Base-by-base conservation (phyloP, 441 rosid species). In the Corymbia citriodora region DNA sequence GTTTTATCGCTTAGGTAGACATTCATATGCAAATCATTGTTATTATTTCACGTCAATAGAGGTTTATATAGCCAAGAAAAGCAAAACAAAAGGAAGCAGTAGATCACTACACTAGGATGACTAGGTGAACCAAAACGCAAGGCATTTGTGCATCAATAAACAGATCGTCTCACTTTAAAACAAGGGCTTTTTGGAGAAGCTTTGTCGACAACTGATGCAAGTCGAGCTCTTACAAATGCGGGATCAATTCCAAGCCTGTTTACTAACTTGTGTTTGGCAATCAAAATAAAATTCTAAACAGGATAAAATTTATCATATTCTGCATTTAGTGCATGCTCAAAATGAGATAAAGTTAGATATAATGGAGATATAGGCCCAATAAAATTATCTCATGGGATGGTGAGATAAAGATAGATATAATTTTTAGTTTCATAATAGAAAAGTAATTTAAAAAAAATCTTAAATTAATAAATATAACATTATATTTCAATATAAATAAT, bases 131-230 rank as follows among this genome's bases (percentile, higher is more conserved):
- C 70, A 29, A 29, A 29, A 63, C 4, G 18, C 33, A 63, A 3
- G 70, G 4, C 18, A 8, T 63, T 63, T 63, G 13, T 63, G 17
- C n/a, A 29, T 63, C 70, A 29, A 63, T 63, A 63, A 33, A 63
- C 33, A 29, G 70, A 6, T 29, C 18, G 9, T 63, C 70, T 29
- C 33, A 4, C 50, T 85, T 17, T 85, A 13, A 27, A 40, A 85
- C 45, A 83, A 92, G 94, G 92, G 92, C 9, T 65, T 55, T 52
- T 89, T 70, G 89, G 85, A 87, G 91, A 90, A 61, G 89, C 88
- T 87, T 90, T 92, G 49, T 49, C 86, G 40, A 12, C 82, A 27
- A 36, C 48, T 27, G 61, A 85, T 70, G 87, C 91, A 55, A 87
- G 65, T 14, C 87, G 88, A 55, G 55, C 87, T 88, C 87, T 89